Percentiles rank a stretch among this genome's conserved stretches.
These are phyloP conservation scores for Irpex rosettiformis DNA, from an alignment of 1,284 basidiomycete genomes.

Conservation along the genomic window DNA sequence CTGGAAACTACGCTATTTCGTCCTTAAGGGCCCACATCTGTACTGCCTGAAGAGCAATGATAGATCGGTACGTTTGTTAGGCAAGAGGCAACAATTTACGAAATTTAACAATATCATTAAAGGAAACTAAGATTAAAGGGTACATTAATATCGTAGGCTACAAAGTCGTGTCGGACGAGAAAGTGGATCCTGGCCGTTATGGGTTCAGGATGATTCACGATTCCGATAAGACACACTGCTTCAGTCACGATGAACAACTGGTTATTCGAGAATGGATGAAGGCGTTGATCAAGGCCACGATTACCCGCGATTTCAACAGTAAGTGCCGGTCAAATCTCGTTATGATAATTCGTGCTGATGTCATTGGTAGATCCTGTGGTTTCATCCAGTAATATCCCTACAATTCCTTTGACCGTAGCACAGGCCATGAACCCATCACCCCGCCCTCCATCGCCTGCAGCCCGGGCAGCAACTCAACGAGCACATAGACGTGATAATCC, in stretches of 20 bases:
- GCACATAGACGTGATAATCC: constrained; percentile 87
- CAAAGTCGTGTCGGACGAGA: constrained; percentile 92
- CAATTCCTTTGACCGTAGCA: constrained; percentile 91
- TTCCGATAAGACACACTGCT: constrained; percentile 84
- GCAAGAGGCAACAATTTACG: neutral
- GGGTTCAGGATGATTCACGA: constrained; percentile 96
- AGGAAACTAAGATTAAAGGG: constrained; percentile 95
- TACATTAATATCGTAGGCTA: constrained; percentile 92
- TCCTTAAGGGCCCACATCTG: constrained; percentile 90
- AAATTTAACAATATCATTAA: constrained; percentile 6
- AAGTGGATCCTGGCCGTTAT: constrained; percentile 88
- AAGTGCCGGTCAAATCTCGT: constrained; percentile 26
- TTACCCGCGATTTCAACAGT: constrained; percentile 90
- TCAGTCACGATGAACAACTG: constrained; percentile 86
- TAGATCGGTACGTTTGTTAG: constrained; percentile 50
- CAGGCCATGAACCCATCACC: constrained; percentile 96
- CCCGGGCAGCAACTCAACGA: constrained; percentile 86
- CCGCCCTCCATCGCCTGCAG: constrained; percentile 88
- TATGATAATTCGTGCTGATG: constrained; percentile 9
- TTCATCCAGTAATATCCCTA: constrained; percentile 96
- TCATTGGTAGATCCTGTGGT: constrained; percentile 78
- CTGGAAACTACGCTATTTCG: constrained; percentile 93
- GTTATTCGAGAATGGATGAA: constrained; percentile 98
- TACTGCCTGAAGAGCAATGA: constrained; percentile 80
- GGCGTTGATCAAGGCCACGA: constrained; percentile 98